Evolutionary conservation across 1,284 basidiomycete species (phyloP), one percentile per base, ranked within the genome.

Genomic region (Leccinum huronense): DNA sequence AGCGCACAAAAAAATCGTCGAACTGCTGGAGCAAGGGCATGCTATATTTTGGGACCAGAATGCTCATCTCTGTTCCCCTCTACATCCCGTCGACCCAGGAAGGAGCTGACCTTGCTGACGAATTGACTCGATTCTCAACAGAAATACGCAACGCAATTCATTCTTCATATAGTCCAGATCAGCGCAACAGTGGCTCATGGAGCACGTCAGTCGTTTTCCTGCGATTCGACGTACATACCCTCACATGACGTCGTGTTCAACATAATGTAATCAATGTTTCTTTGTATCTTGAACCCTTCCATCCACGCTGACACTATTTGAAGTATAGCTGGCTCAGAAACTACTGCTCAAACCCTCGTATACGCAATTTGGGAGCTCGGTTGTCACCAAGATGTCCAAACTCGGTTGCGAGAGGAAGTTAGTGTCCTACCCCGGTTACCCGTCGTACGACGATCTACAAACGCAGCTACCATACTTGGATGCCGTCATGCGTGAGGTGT

Each of bases 291-390:
- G 11, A 0, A 58, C 11, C 7, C 11, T 27, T 33, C 23, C 13
- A 11, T 45, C 19, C 13, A 10, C 2, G 11, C 40, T 64, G 38
- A 64, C 13, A 14, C 8, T 40, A 23, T 48, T 42, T 40, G 36
- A 63, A 64, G 63, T 33, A 40, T 64, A 13, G 62, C 63, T 8
- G 63, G 63, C 3, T 63, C 61, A 16, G 63, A 64, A 19, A 64
- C 63, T 13, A 64, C 63, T 2, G 36, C 55, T 34, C 63, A 64
- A 31, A 51, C 62, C 11, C 62, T 63, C 9, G 40, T 53, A 27
- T 65, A 66, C 19, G 64, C 58, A 13, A 58, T 58, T 14, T 65
- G 64, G 64, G 64, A 66, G 30, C 64, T 65, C 30, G 31, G 54
- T 45, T 48, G 58, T 30, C 64, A 66, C 40, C 64, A 56, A 3